Evolutionary conservation across 1,139 yeast genomes (phyloP).

Genomic region (Geotrichum aggregatum): DNA sequence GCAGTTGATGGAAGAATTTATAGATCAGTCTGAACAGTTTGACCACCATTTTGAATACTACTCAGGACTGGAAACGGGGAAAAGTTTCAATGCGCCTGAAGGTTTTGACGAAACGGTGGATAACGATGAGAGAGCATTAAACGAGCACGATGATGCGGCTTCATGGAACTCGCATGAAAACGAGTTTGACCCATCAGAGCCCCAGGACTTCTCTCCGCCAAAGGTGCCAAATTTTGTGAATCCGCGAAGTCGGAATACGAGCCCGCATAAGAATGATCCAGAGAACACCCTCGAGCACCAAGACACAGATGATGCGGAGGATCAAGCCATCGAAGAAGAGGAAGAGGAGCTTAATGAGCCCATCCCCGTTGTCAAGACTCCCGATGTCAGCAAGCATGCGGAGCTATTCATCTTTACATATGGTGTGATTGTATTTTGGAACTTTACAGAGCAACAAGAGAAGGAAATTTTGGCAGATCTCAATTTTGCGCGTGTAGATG

Average conservation of each 20-base stretch:
- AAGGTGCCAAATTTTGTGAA: background rate
- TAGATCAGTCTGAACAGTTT: constrained; percentile 74
- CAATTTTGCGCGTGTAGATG: constrained; percentile 56
- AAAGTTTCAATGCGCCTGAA: constrained; percentile 5
- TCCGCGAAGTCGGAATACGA: background rate
- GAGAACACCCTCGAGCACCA: background rate
- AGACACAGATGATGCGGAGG: background rate
- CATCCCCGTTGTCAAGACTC: background rate
- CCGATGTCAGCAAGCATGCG: constrained; percentile 55
- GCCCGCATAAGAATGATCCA: background rate
- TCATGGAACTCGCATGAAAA: constrained; percentile 18
- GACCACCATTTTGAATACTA: constrained; percentile 91
- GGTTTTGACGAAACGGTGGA: constrained; percentile 14
- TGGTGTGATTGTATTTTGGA: constrained; percentile 97
- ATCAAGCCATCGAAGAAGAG: background rate
- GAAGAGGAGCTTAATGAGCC: background rate
- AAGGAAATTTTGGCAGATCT: constrained; percentile 90
- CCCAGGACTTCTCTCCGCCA: constrained; percentile 53
- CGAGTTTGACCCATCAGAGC: constrained; percentile 64
- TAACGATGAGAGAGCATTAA: constrained; percentile 32
- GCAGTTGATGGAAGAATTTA: constrained; percentile 64
- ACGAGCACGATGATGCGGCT: constrained; percentile 44
- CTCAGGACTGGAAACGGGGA: constrained; percentile 53
- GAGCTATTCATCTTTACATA: constrained; percentile 86
- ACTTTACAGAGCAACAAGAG: constrained; percentile 86